Evolutionary conservation across 2,329 filamentous ascomycete genomes (phyloP).

Genomic region (Epichloe coenophiala): DNA sequence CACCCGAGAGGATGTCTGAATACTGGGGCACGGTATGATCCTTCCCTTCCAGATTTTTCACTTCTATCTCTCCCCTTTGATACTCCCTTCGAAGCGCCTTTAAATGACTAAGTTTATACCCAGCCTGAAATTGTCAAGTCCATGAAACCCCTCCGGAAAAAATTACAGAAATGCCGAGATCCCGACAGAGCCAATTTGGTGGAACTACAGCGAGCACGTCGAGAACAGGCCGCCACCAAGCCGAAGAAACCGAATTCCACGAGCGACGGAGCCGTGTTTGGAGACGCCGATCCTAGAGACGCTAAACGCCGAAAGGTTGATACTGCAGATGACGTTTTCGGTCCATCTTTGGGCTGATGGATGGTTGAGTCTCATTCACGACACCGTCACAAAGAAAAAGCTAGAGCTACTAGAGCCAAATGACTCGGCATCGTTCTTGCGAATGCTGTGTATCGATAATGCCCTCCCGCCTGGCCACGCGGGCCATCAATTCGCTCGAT

Average conservation of each 20-base stretch:
- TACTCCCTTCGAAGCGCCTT: too few relatives aligned
- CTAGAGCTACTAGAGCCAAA: too few relatives aligned
- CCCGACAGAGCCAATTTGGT: conserved; percentile 62
- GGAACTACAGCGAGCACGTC: conserved; percentile 50
- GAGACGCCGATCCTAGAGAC: conserved; percentile 23
- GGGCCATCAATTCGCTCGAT: too few relatives aligned
- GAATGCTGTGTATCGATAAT: too few relatives aligned
- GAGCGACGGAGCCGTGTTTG: conserved; percentile 34
- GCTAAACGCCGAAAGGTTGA: conserved; percentile 33
- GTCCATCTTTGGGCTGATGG: conserved; percentile 17
- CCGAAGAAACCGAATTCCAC: conserved; percentile 27
- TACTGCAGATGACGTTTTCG: conserved; percentile 33
- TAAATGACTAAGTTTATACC: not conserved
- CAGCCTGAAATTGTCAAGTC: conserved; percentile 29
- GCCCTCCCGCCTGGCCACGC: too few relatives aligned
- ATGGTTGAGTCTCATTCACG: not conserved
- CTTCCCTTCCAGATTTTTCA: not conserved
- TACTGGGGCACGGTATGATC: conserved; percentile 39
- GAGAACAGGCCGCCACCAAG: conserved; percentile 34
- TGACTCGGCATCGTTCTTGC: too few relatives aligned
- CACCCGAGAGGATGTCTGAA: conserved; percentile 38
- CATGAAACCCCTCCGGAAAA: conserved; percentile 48
- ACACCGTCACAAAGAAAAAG: too few relatives aligned
- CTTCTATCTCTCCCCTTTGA: not conserved
- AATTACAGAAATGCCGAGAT: conserved; percentile 60